Evolutionary conservation across 805 yeast species (phyloP).

Genomic region (Starmerella powellii): DNA sequence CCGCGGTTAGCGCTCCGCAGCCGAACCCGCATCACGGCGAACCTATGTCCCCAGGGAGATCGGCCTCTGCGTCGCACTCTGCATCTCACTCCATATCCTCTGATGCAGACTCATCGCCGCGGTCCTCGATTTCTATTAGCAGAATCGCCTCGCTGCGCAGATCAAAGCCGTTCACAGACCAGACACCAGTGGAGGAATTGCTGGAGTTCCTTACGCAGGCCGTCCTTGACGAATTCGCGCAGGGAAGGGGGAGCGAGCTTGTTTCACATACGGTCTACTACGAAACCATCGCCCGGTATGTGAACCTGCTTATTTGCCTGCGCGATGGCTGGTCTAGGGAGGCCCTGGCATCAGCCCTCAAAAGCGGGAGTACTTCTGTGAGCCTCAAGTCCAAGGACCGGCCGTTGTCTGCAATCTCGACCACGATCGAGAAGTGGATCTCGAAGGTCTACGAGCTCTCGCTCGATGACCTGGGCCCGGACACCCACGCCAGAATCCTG

Average conservation of each 20-base stretch:
- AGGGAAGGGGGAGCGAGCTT: conserved; percentile 43
- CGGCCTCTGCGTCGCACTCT: neutral
- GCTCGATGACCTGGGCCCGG: conserved; percentile 35
- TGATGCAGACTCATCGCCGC: conserved; percentile 6
- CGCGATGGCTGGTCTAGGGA: conserved; percentile 32
- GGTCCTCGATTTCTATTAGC: conserved; percentile 35
- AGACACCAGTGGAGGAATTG: conserved; percentile 15
- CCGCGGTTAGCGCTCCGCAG: too few relatives aligned
- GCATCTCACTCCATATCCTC: neutral
- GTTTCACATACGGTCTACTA: conserved; percentile 73
- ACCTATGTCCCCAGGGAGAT: too few relatives aligned
- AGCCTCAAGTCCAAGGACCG: neutral
- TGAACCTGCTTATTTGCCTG: conserved; percentile 42
- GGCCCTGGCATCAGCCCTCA: conserved; percentile 37
- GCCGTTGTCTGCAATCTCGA: neutral
- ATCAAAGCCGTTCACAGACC: conserved; percentile 28
- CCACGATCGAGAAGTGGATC: conserved; percentile 35
- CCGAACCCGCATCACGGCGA: too few relatives aligned
- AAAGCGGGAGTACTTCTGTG: neutral
- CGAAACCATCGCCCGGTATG: conserved; percentile 54
- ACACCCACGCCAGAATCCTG: conserved; percentile 51
- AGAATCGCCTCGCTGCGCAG: conserved; percentile 3
- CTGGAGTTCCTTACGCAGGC: conserved; percentile 20
- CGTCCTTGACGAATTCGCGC: conserved; percentile 24
- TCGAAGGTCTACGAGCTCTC: conserved; percentile 37